A percentile compares a stretch with the other conserved stretches of the same genome.
Conservation (phyloP, 2,329 filamentous ascomycete genomes). For the Ophiostoma australiae region DNA sequence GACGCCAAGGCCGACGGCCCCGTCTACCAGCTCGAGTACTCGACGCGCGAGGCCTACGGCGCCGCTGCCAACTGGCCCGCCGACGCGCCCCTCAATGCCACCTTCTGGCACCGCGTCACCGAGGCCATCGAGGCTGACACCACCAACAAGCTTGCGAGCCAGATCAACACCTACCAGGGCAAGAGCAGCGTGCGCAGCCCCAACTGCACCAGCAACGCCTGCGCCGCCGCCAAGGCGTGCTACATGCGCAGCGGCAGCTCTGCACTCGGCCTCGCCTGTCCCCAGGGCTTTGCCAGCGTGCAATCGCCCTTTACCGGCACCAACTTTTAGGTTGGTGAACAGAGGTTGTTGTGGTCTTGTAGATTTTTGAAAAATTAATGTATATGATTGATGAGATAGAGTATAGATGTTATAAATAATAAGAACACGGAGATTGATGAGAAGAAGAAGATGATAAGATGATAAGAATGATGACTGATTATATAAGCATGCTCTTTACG, state of each 20-base stretch:
- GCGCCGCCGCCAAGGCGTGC: conserved; percentile 51
- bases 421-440: not conserved
- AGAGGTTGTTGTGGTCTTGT: not conserved
- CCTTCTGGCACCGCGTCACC: conserved; percentile 44
- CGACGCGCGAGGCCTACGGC: conserved; percentile 51
- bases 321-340: conserved; percentile 31
- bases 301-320: conserved; percentile 37
- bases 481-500: not conserved
- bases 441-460: not conserved
- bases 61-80: conserved; percentile 40
- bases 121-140: conserved; percentile 36
- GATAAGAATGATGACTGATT: not conserved
- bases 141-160: conserved; percentile 39
- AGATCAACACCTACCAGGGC: conserved; percentile 38
- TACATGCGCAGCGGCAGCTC: conserved; percentile 55
- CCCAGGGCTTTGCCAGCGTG: conserved; percentile 45
- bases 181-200: conserved; percentile 36
- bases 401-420: not conserved
- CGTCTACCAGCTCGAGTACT: conserved; percentile 53
- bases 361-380: not conserved
- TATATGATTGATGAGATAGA: not conserved
- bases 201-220: conserved; percentile 37
- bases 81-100: conserved; percentile 45
- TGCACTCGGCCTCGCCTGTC: conserved; percentile 47
- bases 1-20: conserved; percentile 38